Evolutionary conservation across 345 rosid species (phyloP).

Genomic region (Rubroshorea leprosula): DNA sequence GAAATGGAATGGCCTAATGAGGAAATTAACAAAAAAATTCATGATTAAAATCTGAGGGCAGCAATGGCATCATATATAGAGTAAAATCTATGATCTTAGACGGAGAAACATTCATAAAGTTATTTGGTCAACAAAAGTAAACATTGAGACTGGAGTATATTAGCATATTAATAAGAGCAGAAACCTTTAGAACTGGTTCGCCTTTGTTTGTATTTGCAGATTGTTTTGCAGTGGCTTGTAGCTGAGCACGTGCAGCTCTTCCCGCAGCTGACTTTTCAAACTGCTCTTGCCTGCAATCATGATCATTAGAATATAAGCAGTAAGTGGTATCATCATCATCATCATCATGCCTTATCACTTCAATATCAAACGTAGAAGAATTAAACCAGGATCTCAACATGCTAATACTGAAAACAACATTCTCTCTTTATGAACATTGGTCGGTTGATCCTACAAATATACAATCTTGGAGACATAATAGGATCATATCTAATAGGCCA

Average conservation of each 20-base stretch:
- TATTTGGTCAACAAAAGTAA: too few relatives aligned
- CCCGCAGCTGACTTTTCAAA: slow-evolving; percentile 90
- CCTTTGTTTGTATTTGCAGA: slow-evolving; percentile 60
- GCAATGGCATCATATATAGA: neutral
- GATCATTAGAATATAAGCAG: neutral
- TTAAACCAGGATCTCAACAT: neutral
- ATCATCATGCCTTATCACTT: neutral
- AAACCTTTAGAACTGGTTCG: slow-evolving; percentile 90
- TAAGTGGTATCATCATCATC: neutral
- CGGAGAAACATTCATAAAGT: too few relatives aligned
- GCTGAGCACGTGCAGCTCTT: slow-evolving; percentile 81
- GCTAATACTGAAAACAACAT: neutral
- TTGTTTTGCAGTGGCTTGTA: slow-evolving; percentile 75
- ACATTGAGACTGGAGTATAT: too few relatives aligned
- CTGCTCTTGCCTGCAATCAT: slow-evolving; percentile 62
- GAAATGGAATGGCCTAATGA: too few relatives aligned
- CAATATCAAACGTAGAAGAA: neutral
- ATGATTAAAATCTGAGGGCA: neutral
- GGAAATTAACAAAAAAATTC: too few relatives aligned
- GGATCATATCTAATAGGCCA: neutral
- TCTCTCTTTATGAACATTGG: neutral
- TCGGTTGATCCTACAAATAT: too few relatives aligned
- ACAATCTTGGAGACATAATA: too few relatives aligned
- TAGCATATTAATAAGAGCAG: neutral
- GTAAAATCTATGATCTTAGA: neutral